Base-by-base conservation (phyloP, 257 asterid species). In the Salvia splendens region DNA sequence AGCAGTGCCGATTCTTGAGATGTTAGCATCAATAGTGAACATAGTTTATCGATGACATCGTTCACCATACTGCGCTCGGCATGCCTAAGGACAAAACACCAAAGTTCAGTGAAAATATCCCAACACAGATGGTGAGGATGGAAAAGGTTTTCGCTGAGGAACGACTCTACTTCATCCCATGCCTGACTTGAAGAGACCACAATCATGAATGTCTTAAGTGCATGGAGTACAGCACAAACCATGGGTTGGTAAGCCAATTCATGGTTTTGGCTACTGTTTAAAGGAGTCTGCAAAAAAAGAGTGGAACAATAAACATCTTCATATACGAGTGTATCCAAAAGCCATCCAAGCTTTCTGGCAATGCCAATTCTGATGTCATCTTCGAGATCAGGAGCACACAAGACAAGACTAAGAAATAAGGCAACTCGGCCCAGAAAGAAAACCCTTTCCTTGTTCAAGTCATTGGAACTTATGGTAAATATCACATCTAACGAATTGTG, bases 101-200 rank as follows among this genome's bases (percentile, higher is more conserved):
- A 94, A 46, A 94, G 95, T 52, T 94, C 99, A 51, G 85, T 79
- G 70, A 88, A 68, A 73, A 94, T 81, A 72, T 94, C 96, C 79
- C 82, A 70, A 76, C 97, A 94, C 32, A 91, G 95, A 70, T 76
- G 97, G n/a, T n/a, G n/a, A n/a, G n/a, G n/a, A 80, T 94, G 97
- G 76, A 91, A 84, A 64, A 91, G 75, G 73, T 88, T 90, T 64
- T 82, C 91, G 5, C 80, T 76, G 73, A 94, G 89, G 77, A 94
- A 94, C 10, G 68, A 79, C 78, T 85, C 91, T 17, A 88, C 74
- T 73, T 85, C 96, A 45, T 64, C 66, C 99, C 99, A 91, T 50
- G 80, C 85, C 40, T 56, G 77, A 74, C 86, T 85, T 65, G 96
- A 88, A 70, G 92, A n/a, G 72, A 78, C 83, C 33, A 76, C 81